Conservation (phyloP, 768 basidiomycete genomes). For the Kwoniella bestiolae region DNA sequence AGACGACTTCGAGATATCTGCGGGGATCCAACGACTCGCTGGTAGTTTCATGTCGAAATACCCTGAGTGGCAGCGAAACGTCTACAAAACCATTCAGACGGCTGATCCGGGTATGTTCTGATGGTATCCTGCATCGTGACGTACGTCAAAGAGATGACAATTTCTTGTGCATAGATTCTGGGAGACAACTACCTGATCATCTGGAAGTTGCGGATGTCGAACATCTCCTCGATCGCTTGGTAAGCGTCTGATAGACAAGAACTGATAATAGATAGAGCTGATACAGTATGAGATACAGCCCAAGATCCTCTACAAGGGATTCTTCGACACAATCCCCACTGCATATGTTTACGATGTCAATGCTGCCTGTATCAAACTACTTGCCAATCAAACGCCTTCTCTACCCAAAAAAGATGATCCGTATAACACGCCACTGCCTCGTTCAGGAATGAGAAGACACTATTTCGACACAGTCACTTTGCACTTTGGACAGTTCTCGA, state of each 20-base stretch:
- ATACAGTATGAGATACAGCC: not conserved
- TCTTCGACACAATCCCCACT: not conserved
- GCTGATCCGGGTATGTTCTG: not conserved
- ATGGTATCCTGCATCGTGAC: not conserved
- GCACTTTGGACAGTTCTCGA: slow-evolving; percentile 8
- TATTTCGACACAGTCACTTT: not conserved
- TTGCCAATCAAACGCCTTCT: not conserved
- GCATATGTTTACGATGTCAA: not conserved
- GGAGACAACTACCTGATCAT: not conserved
- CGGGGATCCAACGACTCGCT: slow-evolving; percentile 3
- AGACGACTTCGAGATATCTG: slow-evolving; percentile 3
- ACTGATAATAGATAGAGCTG: not conserved
- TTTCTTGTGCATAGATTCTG: not conserved
- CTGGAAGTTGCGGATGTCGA: not conserved
- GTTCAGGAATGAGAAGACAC: not conserved
- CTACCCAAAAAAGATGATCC: not conserved
- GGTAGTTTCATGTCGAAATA: slow-evolving; percentile 12
- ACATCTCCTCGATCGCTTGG: not conserved
- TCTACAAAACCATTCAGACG: slow-evolving; percentile 2
- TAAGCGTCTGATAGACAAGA: not conserved
- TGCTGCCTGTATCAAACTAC: not conserved
- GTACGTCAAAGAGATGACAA: not conserved
- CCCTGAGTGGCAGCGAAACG: slow-evolving; percentile 9
- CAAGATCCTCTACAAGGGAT: not conserved
- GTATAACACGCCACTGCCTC: not conserved